These are phyloP conservation scores for Trichosporon sp. DNA, from an alignment of 1,284 basidiomycete species.

Conservation along the genomic window DNA sequence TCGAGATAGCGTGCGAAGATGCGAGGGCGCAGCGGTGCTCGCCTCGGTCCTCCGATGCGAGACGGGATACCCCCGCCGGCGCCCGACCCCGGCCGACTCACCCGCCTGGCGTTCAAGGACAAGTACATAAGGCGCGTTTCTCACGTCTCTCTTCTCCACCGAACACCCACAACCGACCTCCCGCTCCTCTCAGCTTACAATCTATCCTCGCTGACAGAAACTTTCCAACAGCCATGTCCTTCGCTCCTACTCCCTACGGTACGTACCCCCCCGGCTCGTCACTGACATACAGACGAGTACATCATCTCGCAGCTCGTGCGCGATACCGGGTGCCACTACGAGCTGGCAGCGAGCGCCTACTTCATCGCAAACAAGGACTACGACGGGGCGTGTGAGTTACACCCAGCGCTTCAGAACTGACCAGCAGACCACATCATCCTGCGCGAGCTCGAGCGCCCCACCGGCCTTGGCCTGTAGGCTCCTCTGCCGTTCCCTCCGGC, in stretches of 20 bases:
- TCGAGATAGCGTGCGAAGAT: neutral
- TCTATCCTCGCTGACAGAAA: no score
- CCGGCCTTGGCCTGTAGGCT: no score
- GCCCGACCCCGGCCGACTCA: no score
- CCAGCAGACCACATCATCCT: neutral
- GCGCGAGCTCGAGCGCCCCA: neutral
- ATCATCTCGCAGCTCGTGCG: neutral
- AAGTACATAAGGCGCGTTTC: no score
- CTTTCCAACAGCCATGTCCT: no score
- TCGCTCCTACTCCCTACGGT: neutral
- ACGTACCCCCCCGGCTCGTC: no score
- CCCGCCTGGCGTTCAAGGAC: no score
- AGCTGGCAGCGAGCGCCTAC: neutral
- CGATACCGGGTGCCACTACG: neutral
- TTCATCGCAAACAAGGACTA: neutral
- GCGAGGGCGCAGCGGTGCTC: neutral
- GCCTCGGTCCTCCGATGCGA: neutral
- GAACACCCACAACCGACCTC: no score
- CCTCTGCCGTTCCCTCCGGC: no score
- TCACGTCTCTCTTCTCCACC: no score
- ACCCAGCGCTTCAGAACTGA: no score
- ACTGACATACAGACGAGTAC: neutral
- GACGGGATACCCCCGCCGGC: neutral
- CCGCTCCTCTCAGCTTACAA: no score
- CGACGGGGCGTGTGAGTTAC: neutral